Conservation (phyloP, 768 basidiomycete species). For the Thelephora ganbajun region DNA sequence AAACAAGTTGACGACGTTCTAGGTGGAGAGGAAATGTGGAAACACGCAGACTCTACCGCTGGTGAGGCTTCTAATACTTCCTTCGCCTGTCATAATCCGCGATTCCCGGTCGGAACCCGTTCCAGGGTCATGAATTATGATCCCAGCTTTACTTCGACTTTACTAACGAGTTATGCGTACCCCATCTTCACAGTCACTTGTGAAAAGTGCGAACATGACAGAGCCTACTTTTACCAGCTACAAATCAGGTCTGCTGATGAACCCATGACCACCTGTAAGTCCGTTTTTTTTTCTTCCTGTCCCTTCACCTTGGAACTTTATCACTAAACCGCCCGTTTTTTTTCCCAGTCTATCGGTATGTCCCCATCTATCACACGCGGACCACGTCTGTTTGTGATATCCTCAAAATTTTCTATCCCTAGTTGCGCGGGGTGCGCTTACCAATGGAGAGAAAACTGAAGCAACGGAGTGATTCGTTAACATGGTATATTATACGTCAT, state of each 20-base stretch:
- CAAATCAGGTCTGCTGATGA: conserved; percentile 93
- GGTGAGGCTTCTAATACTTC: too few relatives aligned
- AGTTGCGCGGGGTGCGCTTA: conserved; percentile 53
- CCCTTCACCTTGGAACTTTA: neutral
- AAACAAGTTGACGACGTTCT: conserved; percentile 94
- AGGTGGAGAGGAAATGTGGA: conserved; percentile 89
- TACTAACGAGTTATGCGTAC: neutral
- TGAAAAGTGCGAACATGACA: conserved; percentile 69
- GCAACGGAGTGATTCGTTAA: too few relatives aligned
- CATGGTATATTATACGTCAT: neutral
- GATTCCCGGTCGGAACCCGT: neutral
- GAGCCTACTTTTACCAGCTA: conserved; percentile 90
- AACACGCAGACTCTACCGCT: conserved; percentile 78
- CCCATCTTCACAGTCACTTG: conserved; percentile 29
- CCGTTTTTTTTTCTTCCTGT: conserved; percentile 6
- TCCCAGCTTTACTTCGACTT: neutral
- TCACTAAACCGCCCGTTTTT: neutral
- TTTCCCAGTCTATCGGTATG: conserved; percentile 45
- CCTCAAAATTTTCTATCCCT: neutral
- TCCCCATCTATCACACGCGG: neutral
- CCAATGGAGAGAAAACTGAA: conserved; percentile 57
- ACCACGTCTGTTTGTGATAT: neutral
- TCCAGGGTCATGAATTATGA: neutral
- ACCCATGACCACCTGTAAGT: conserved; percentile 59
- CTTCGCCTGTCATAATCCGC: too few relatives aligned